Evolutionary conservation across 768 basidiomycete genomes (phyloP), one percentile per base, ranked within the genome.

Genomic region (Termitomyces sp.): DNA sequence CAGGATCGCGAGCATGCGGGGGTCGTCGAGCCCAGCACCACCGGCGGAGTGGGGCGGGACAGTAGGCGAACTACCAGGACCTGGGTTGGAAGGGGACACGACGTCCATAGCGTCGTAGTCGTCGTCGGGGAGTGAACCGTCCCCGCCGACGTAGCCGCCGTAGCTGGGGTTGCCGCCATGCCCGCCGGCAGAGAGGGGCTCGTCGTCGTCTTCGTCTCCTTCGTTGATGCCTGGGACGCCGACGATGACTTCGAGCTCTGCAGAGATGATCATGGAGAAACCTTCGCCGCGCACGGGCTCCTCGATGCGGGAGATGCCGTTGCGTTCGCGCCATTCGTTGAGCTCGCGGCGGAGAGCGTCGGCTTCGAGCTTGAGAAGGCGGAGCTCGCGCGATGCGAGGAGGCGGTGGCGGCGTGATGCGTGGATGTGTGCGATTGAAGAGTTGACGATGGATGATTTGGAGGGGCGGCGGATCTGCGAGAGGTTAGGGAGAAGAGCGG

Each of bases 391-490:
- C 9, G 92, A 84, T 16, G 94, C 93, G 64, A 94, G 81, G 20
- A 88, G 76, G 45, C 68, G 63, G 42, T 69, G 68, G n/a, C 68
- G 59, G 9, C 92, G 86, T 44, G 91, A 90, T 22, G 89, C 84
- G 69, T 91, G 89, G 63, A 95, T 86, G 70, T 94, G 91, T 1
- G 93, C 88, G 72, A 98, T 97, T 49, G 90, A 92, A 38, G 91
- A 94, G 75, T 97, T 97, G 75, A 99, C 96, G 74, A 98, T 98
- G 63, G 92, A 90, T 4, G 92, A 92, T 77, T 99, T 99, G 72
- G 92, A 94, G 0, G 97, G 97, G 35, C 96, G 88, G 65, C 95
- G 89, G 73, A 94, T 91, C 69, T 92, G 85, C 12, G 91, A 90
- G 59, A 97, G 87, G 70, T 95, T 92, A 54, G 96, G 94, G 20